Evolutionary conservation across 1,284 basidiomycete species (phyloP).

Genomic region (Limonomyces culmigenus): DNA sequence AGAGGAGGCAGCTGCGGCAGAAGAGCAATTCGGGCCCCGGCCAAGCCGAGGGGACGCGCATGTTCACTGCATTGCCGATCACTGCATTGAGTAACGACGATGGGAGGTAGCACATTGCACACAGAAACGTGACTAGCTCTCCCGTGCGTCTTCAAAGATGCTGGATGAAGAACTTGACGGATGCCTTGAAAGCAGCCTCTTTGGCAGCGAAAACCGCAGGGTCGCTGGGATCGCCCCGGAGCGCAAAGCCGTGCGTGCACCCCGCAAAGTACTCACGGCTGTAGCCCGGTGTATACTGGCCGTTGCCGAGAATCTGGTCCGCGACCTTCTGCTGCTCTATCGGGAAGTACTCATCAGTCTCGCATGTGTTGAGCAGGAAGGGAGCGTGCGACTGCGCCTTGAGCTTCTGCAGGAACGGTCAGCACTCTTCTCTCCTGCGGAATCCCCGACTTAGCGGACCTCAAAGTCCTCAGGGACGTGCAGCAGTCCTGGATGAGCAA

Average conservation of each 20-base stretch:
- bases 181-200: constrained; percentile 3
- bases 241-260: constrained; percentile 22
- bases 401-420: constrained; percentile 9
- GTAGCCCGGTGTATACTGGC: constrained; percentile 22
- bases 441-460: too few species aligned
- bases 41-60: too few species aligned
- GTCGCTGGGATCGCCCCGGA: constrained; percentile 2
- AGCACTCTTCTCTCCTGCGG: too few species aligned
- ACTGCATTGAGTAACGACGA: too few species aligned
- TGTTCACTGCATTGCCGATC: too few species aligned
- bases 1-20: too few species aligned
- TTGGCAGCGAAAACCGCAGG: constrained; percentile 2
- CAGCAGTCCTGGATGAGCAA: constrained; percentile 56
- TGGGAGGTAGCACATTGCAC: too few species aligned
- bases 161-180: constrained; percentile 1
- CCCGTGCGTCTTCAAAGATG: too few species aligned
- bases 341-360: constrained; percentile 18
- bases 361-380: constrained; percentile 26
- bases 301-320: constrained; percentile 23
- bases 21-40: too few species aligned
- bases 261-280: constrained; percentile 24
- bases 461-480: constrained; percentile 25
- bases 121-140: too few species aligned
- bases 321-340: constrained; percentile 13
- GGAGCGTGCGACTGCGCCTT: constrained; percentile 15